These are phyloP conservation scores for Middelhovenomyces tepae DNA, from an alignment of 805 yeast genomes.

Conservation along the genomic window DNA sequence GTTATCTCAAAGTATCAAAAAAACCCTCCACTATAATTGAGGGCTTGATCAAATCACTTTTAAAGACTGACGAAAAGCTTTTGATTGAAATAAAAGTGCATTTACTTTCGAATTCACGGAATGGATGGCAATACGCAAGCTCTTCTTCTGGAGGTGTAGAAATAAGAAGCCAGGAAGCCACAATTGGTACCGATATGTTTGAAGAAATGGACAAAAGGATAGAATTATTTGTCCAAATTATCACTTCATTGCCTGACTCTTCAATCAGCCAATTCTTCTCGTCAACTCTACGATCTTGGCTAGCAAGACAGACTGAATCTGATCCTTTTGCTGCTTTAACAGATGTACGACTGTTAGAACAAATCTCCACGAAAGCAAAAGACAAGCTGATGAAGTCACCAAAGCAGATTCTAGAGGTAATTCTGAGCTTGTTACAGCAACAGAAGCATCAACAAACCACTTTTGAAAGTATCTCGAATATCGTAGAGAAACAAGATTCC, in stretches of 20 bases:
- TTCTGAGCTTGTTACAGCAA: conserved; percentile 33
- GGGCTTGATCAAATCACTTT: conserved; percentile 7
- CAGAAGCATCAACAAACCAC: conserved; percentile 8
- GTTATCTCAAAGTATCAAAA: conserved; percentile 12
- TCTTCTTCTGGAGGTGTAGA: conserved; percentile 23
- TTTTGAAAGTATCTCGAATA: conserved; percentile 7
- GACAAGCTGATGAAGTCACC: conserved; percentile 49
- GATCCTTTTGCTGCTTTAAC: conserved; percentile 48
- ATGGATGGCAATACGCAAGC: conserved; percentile 23
- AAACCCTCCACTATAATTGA: conserved; percentile 12
- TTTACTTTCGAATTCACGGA: too few species aligned
- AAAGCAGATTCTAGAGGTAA: conserved; percentile 43
- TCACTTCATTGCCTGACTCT: conserved; percentile 45
- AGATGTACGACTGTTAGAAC: conserved; percentile 58
- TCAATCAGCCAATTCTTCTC: too few species aligned
- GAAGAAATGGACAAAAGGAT: conserved; percentile 37
- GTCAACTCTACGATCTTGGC: too few species aligned
- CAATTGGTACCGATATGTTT: conserved; percentile 21
- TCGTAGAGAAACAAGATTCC: conserved; percentile 31
- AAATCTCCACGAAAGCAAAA: conserved; percentile 48
- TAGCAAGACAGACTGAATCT: too few species aligned
- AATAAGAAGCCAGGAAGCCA: conserved; percentile 11
- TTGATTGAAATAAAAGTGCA: too few species aligned
- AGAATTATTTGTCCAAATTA: conserved; percentile 34
- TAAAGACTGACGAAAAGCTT: conserved; percentile 6